Base-by-base conservation (phyloP, 306 rosid species). In the Mimosa pudica region DNA sequence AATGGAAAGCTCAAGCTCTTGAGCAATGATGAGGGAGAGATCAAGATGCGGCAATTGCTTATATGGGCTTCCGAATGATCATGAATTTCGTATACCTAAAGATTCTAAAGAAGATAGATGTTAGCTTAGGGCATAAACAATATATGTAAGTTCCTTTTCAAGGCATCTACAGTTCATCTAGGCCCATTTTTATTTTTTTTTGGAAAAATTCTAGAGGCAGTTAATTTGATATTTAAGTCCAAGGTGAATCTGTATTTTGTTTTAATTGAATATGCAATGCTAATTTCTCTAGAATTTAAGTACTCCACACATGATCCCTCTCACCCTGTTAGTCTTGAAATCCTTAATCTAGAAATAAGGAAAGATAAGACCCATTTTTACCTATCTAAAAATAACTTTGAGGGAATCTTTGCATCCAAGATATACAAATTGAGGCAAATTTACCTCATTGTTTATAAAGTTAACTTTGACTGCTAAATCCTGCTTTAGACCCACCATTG, bases 61-160 rank as follows among this genome's bases (percentile, higher is more conserved):
- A 75, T 69, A 44, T 52, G 49, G 62, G 52, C 49, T 57, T 51
- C 70, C 32, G 68, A 66, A 71, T 60, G 14, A 75, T 24, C 30
- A 24, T 24, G 58, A 44, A 51, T 64, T 70, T 74, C 58, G 45
- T 62, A 20, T 74, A 36, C 68, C 79, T 68, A 1, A 12, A 44
- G n/a, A 2, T 57, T 14, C 16, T 6, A 6, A 52, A 4, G 3
- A 38, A 9, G 77, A 38, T 74, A 13, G 32, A 45, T 5, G 8
- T 61, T 30, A 32, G 45, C 44, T 61, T 61, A 0, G 51, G 85
- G 78, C 74, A 63, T 20, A 73, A 67, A 69, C 46, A 68, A 81
- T 77, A 64, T 65, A 72, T 71, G 13, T 24, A 51, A 74, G 60
- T 62, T 70, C 65, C 67, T 42, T 20, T 8, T 74, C 70, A 30